Conservation (phyloP, 176 grass and related monocot genomes). For the Carex pumila region DNA sequence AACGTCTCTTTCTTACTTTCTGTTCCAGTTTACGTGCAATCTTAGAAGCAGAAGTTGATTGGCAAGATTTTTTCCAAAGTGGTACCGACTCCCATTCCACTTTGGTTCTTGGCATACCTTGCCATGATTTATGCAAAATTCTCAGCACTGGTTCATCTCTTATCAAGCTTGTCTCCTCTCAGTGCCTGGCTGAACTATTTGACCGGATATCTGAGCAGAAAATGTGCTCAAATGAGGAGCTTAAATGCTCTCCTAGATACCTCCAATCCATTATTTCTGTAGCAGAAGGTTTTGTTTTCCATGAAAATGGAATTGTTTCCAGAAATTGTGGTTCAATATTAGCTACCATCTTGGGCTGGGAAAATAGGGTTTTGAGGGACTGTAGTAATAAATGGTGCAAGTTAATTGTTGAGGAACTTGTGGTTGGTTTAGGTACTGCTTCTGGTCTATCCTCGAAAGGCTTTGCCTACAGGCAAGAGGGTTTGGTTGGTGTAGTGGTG, state of each 20-base stretch:
- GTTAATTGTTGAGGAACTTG: conserved; percentile 79
- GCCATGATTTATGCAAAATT: conserved; percentile 82
- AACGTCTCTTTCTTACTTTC: conserved; percentile 11
- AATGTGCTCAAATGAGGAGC: conserved; percentile 29
- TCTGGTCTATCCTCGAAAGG: conserved; percentile 70
- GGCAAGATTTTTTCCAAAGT: conserved; percentile 72
- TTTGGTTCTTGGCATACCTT: conserved; percentile 59
- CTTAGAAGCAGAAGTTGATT: conserved; percentile 56
- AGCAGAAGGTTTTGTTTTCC: conserved; percentile 68
- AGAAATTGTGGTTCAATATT: conserved; percentile 60
- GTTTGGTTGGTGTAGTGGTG: conserved; percentile 54
- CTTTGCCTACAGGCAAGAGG: conserved; percentile 63
- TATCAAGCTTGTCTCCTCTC: conserved; percentile 70
- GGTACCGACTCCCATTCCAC: conserved; percentile 36
- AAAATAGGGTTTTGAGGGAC: conserved; percentile 49
- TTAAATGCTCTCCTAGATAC: conserved; percentile 64
- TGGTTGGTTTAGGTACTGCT: conserved; percentile 57
- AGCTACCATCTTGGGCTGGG: conserved; percentile 63
- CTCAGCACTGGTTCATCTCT: conserved; percentile 61
- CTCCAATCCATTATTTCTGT: conserved; percentile 75
- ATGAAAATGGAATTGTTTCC: conserved; percentile 54
- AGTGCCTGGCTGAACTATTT: conserved; percentile 81
- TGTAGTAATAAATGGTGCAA: conserved; percentile 65
- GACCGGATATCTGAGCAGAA: conserved; percentile 56
- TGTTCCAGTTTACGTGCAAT: conserved; percentile 53